A percentile compares a stretch with the other conserved stretches of the same genome.
phyloP scores from a whole-genome alignment of 2,329 filamentous ascomycete genomes.

The Didymella glomerata region DNA sequence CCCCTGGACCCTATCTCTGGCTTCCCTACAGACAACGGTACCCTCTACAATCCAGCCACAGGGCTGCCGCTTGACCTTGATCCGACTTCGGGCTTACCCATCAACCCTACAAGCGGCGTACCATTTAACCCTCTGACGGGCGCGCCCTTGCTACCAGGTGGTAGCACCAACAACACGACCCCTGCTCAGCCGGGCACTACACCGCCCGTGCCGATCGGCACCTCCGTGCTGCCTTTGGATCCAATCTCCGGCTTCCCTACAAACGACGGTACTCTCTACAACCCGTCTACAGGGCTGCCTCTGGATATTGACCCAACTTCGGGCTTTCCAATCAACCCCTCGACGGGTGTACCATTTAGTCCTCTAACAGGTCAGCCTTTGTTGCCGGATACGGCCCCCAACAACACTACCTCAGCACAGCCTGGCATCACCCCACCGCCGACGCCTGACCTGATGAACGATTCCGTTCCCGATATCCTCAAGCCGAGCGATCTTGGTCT shows the following conservation, averaged over 20 bases:
- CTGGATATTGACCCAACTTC: not conserved
- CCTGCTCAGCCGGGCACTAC: too few relatives aligned
- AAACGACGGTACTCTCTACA: not conserved
- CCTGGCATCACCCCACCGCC: not conserved
- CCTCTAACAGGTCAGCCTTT: not conserved
- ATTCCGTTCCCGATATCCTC: not conserved
- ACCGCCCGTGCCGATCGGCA: too few relatives aligned
- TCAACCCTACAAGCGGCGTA: not conserved
- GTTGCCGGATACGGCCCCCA: not conserved
- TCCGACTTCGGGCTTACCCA: not conserved
- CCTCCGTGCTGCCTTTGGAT: not conserved
- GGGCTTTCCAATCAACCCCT: not conserved
- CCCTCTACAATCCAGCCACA: too few relatives aligned
- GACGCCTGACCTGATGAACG: not conserved
- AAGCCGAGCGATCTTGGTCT: conserved; percentile 1
- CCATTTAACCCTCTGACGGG: not conserved
- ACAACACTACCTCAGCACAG: not conserved
- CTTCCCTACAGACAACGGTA: too few relatives aligned
- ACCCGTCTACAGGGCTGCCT: not conserved
- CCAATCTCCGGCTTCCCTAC: not conserved
- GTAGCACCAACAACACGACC: too few relatives aligned
- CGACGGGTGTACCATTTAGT: not conserved
- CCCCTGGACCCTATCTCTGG: too few relatives aligned
- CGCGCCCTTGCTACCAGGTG: too few relatives aligned
- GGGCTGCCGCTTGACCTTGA: not conserved